Percentiles rank a stretch among this genome's conserved stretches.
These are phyloP conservation scores for Termitomyces sp. DNA, from an alignment of 768 basidiomycete species.

Conservation along the genomic window DNA sequence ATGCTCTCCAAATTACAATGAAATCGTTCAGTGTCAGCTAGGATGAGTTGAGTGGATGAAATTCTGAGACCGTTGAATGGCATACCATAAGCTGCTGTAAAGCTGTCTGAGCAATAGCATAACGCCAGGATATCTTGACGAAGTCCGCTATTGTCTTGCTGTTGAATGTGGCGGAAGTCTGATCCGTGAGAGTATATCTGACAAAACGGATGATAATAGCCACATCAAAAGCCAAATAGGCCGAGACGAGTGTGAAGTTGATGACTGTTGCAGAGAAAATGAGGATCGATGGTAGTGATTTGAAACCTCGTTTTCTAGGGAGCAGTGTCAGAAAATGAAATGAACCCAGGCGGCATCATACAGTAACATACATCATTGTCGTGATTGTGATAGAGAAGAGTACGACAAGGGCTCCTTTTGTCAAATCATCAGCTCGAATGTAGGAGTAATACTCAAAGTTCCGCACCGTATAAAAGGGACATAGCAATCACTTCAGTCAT, in stretches of 20 bases:
- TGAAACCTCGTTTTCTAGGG: not conserved
- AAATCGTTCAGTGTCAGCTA: not conserved
- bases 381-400: not conserved
- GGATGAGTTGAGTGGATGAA: not conserved
- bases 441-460: not conserved
- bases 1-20: not conserved
- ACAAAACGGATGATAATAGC: not conserved
- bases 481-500: no score
- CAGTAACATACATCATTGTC: not conserved
- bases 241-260: not conserved
- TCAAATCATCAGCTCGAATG: not conserved
- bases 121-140: not conserved
- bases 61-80: not conserved
- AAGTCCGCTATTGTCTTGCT: not conserved
- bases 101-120: not conserved
- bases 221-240: not conserved
- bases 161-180: not conserved
- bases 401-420: not conserved
- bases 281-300: not conserved
- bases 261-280: not conserved
- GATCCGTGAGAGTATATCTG: not conserved
- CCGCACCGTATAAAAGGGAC: not conserved
- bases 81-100: not conserved
- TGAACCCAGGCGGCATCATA: not conserved
- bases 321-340: not conserved